phyloP scores from a whole-genome alignment of 2,329 filamentous ascomycete species.

The Pseudogymnoascus sp. region DNA sequence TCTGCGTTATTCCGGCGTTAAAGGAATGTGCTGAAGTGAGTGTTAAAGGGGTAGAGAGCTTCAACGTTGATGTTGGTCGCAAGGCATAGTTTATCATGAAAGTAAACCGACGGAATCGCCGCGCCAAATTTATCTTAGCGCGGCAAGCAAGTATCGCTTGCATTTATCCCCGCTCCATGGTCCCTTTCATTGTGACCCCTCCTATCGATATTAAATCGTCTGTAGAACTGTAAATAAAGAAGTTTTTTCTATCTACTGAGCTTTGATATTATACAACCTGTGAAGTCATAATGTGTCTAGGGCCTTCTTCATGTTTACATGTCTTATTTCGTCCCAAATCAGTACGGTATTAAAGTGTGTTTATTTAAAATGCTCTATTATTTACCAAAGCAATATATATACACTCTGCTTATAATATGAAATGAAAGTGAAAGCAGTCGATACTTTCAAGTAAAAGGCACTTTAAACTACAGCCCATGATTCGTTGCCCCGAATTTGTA shows the following conservation, averaged over 20 bases:
- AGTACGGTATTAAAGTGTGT: not conserved
- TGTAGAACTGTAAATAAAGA: not conserved
- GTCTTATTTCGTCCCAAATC: not conserved
- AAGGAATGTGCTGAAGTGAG: not conserved
- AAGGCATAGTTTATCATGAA: conserved; percentile 10
- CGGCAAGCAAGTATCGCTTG: conserved; percentile 8
- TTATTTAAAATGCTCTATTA: not conserved
- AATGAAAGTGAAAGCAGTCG: not conserved
- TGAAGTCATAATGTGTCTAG: not conserved
- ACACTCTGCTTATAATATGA: not conserved
- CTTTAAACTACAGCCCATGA: not conserved
- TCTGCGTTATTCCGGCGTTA: not conserved
- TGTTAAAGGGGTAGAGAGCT: conserved; percentile 1
- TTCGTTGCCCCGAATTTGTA: not conserved
- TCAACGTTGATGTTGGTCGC: conserved; percentile 9
- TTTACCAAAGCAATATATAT: not conserved
- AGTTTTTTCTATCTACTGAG: not conserved
- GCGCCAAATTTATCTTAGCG: conserved; percentile 10
- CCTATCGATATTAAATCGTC: not conserved
- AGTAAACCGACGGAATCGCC: conserved; percentile 7
- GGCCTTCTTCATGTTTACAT: not conserved
- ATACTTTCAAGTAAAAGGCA: not conserved
- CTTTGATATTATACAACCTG: not conserved
- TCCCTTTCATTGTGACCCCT: not conserved
- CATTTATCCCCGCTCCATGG: conserved; percentile 2